Conservation (phyloP, 768 basidiomycete genomes). For the Leccinum variicolor region DNA sequence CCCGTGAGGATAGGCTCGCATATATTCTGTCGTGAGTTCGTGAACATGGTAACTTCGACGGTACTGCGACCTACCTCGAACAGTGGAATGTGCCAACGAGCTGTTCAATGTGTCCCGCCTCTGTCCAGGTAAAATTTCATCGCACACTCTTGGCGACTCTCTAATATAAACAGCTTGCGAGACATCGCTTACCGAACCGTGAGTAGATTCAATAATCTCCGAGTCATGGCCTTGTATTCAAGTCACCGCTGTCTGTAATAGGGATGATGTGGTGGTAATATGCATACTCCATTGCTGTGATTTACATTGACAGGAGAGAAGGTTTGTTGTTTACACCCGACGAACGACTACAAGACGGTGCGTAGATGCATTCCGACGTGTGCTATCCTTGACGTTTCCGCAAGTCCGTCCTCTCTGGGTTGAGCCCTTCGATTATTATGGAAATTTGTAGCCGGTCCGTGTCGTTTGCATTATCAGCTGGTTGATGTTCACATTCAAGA, state of each 20-base stretch:
- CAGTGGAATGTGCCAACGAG: constrained; percentile 84
- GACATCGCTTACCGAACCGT: constrained; percentile 78
- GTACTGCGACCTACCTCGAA: neutral
- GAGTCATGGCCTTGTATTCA: neutral
- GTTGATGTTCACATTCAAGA: neutral
- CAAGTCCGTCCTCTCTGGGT: constrained; percentile 82
- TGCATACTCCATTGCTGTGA: neutral
- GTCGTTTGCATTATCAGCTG: neutral
- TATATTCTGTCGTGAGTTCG: constrained; percentile 70
- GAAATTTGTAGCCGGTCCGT: constrained; percentile 78
- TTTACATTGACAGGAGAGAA: constrained; percentile 25
- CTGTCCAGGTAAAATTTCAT: constrained; percentile 60
- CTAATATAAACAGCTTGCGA: constrained; percentile 62
- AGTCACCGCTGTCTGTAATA: neutral
- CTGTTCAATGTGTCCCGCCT: constrained; percentile 73
- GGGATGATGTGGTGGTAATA: constrained; percentile 59
- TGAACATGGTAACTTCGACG: neutral
- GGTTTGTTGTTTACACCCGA: constrained; percentile 81
- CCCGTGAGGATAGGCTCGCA: constrained; percentile 59
- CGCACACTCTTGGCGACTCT: neutral
- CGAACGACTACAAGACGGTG: constrained; percentile 91
- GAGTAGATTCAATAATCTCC: constrained; percentile 19
- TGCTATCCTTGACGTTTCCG: neutral
- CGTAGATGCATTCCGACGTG: constrained; percentile 32
- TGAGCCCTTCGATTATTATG: constrained; percentile 69